Conservation (phyloP, 176 grass and related monocot species). For the Saccharum officinarum region DNA sequence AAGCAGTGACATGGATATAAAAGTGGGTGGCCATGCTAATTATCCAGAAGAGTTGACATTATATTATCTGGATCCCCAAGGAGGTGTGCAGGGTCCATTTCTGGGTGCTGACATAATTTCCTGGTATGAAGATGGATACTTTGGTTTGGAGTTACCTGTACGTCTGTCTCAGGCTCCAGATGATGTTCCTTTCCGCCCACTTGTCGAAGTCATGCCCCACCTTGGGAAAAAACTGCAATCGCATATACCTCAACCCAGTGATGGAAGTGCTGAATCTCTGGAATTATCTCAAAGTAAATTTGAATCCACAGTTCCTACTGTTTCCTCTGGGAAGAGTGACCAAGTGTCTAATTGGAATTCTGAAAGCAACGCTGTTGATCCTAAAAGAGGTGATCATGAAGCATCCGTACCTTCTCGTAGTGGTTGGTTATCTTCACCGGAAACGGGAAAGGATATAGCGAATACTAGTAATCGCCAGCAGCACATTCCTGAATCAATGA, state of each 20-base stretch:
- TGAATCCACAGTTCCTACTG: conserved; percentile 38
- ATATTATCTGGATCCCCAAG: conserved; percentile 94
- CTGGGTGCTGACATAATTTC: conserved; percentile 82
- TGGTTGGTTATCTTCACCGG: conserved; percentile 27
- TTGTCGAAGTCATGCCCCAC: conserved; percentile 86
- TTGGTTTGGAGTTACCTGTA: conserved; percentile 85
- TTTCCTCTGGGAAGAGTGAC: conserved; percentile 46
- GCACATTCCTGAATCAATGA: conserved; percentile 42
- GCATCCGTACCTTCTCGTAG: conserved; percentile 12
- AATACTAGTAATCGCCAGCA: conserved; percentile 32
- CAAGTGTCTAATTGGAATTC: conserved; percentile 37
- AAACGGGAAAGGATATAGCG: conserved; percentile 17
- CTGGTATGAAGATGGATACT: conserved; percentile 96
- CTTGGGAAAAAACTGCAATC: conserved; percentile 56
- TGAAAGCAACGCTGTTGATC: conserved; percentile 35
- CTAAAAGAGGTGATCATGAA: conserved; percentile 43
- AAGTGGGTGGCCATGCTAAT: conserved; percentile 37
- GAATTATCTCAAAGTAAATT: conserved; percentile 52
- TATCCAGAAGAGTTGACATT: conserved; percentile 82
- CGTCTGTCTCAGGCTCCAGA: conserved; percentile 72
- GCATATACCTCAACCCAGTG: background rate
- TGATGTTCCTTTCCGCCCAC: conserved; percentile 61
- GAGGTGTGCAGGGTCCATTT: conserved; percentile 91
- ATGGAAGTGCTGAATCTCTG: conserved; percentile 43
- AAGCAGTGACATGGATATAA: conserved; percentile 31